These are phyloP conservation scores for Chernovozyma aurita DNA, from an alignment of 1,139 yeast species.

Conservation along the genomic window DNA sequence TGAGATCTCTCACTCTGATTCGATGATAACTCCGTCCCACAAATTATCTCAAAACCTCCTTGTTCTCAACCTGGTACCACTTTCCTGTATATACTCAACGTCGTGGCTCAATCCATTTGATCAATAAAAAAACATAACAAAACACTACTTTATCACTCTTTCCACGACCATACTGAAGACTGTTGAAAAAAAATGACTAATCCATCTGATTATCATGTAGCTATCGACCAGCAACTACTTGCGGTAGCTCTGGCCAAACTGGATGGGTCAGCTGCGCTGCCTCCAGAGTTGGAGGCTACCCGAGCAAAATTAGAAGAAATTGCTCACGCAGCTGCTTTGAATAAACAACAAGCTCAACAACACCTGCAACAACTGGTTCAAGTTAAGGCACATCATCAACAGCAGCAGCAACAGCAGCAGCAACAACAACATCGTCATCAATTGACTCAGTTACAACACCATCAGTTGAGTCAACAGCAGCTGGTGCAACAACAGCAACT, in stretches of 20 bases:
- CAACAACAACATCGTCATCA: constrained; percentile 13
- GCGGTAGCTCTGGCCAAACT: constrained; percentile 8
- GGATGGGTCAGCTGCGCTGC: constrained; percentile 7
- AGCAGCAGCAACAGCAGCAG: constrained; percentile 7
- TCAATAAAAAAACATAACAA: constrained; percentile 7
- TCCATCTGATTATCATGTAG: constrained; percentile 25
- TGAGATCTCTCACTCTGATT: too few relatives aligned
- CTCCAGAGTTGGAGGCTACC: constrained; percentile 20
- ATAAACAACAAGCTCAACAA: constrained; percentile 8
- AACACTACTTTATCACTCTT: constrained; percentile 9
- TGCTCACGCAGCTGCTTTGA: constrained; percentile 24
- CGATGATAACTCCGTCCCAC: too few relatives aligned
- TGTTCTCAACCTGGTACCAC: neutral
- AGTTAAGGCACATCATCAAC: constrained; percentile 6
- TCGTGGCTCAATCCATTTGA: constrained; percentile 6
- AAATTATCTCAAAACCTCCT: neutral
- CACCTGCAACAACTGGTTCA: constrained; percentile 8
- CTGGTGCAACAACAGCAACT: constrained; percentile 11
- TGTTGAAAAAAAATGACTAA: constrained; percentile 9
- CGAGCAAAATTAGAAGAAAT: constrained; percentile 31
- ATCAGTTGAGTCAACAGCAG: constrained; percentile 6
- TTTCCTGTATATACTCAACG: constrained; percentile 1
- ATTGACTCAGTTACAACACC: constrained; percentile 12
- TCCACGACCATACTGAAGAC: constrained; percentile 7
- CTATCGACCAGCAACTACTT: constrained; percentile 42